phyloP scores from a whole-genome alignment of 2,329 filamentous ascomycete genomes.

The Phaeosphaeria sp. region DNA sequence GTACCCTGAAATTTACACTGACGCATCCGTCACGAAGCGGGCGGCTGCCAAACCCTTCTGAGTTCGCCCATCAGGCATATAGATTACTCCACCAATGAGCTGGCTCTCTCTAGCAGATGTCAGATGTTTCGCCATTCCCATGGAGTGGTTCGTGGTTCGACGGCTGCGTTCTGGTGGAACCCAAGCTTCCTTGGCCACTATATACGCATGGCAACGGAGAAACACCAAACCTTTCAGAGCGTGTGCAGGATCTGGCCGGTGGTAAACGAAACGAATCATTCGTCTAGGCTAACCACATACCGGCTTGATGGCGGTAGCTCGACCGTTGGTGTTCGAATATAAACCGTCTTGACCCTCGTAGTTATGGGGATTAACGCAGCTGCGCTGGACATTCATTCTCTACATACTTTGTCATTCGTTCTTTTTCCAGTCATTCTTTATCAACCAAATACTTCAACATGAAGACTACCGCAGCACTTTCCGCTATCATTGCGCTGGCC shows the following conservation, averaged over 20 bases:
- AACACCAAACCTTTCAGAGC: slow-evolving; percentile 24
- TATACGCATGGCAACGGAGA: slow-evolving; percentile 27
- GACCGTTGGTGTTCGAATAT: slow-evolving; percentile 21
- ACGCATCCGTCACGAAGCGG: slow-evolving; percentile 16
- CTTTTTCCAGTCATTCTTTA: slow-evolving; percentile 33
- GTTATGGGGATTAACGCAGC: slow-evolving; percentile 28
- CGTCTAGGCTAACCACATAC: slow-evolving; percentile 22
- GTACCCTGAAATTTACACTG: slow-evolving; percentile 28
- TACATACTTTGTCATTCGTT: slow-evolving; percentile 23
- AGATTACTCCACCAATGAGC: slow-evolving; percentile 25
- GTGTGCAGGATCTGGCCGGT: slow-evolving; percentile 23
- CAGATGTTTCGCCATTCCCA: slow-evolving; percentile 15
- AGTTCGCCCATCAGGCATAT: slow-evolving; percentile 17
- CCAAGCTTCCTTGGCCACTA: slow-evolving; percentile 24
- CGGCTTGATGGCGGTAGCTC: slow-evolving; percentile 22
- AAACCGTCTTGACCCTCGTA: slow-evolving; percentile 20
- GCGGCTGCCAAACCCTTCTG: slow-evolving; percentile 18
- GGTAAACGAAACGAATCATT: slow-evolving; percentile 35
- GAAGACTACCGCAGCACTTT: slow-evolving; percentile 36
- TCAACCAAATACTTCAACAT: slow-evolving; percentile 27
- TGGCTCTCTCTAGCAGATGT: slow-evolving; percentile 10
- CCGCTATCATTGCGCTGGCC: slow-evolving; percentile 33
- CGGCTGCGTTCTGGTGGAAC: slow-evolving; percentile 11
- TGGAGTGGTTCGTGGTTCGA: slow-evolving; percentile 10
- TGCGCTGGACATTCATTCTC: slow-evolving; percentile 41